A percentile compares a stretch with the other conserved stretches of the same genome.
phyloP scores from a whole-genome alignment of 2,329 filamentous ascomycete genomes.

The Fulvia fulva region DNA sequence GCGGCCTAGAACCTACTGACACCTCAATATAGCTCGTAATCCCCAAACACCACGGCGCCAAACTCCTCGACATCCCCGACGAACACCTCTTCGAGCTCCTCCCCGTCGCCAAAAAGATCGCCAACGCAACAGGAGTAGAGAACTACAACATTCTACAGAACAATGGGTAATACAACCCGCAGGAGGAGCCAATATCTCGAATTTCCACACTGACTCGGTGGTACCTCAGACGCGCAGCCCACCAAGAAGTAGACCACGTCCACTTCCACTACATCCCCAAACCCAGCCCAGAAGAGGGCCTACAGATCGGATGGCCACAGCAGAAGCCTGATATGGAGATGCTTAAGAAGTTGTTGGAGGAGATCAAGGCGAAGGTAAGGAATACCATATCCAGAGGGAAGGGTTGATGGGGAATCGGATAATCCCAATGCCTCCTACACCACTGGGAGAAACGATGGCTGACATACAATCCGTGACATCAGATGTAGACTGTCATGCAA shows the following conservation, averaged over 20 bases:
- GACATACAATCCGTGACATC: no score
- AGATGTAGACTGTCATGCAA: no score
- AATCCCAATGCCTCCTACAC: no score
- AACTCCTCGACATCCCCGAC: conserved; percentile 89
- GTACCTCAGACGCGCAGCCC: conserved; percentile 62
- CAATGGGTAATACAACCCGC: conserved; percentile 53
- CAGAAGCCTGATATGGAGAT: conserved; percentile 74
- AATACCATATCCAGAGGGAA: background rate
- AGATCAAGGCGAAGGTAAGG: conserved; percentile 85
- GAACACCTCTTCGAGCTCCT: conserved; percentile 79
- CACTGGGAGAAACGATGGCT: no score
- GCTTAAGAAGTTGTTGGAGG: conserved; percentile 73
- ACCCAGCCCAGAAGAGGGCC: conserved; percentile 75
- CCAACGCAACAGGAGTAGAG: conserved; percentile 65
- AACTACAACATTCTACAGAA: conserved; percentile 97
- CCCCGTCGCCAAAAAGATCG: conserved; percentile 84
- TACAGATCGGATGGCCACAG: conserved; percentile 76
- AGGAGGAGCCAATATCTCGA: no score
- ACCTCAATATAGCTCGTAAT: conserved; percentile 71
- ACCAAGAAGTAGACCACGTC: conserved; percentile 92
- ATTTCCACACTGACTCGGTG: background rate
- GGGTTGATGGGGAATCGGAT: background rate
- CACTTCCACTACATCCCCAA: conserved; percentile 95
- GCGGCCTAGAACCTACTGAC: background rate
- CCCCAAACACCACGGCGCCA: conserved; percentile 88